These are phyloP conservation scores for Przewalskia tangutica DNA, from an alignment of 257 asterid genomes.

Conservation along the genomic window DNA sequence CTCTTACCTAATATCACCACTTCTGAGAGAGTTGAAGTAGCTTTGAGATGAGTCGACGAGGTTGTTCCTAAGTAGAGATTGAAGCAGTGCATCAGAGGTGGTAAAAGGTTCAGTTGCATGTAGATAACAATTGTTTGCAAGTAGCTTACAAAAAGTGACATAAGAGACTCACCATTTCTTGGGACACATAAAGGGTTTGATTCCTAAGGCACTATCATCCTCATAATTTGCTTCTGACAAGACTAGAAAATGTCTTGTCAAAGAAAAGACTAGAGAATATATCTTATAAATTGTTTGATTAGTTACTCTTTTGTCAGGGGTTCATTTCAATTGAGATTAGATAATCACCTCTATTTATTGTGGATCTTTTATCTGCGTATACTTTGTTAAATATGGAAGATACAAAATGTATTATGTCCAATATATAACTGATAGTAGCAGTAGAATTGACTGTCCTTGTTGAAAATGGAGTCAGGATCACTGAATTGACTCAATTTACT, in stretches of 20 bases:
- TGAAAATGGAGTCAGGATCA: neutral
- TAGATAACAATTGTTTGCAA: neutral
- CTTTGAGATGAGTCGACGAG: neutral
- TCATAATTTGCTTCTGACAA: neutral
- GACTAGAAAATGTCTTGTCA: neutral
- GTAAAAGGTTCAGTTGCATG: neutral
- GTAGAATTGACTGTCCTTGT: neutral
- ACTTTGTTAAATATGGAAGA: neutral
- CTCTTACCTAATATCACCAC: neutral
- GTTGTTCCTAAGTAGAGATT: neutral
- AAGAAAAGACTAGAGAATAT: neutral
- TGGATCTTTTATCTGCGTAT: neutral
- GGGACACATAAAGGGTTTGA: neutral
- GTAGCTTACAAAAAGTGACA: neutral
- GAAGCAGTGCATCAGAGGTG: neutral
- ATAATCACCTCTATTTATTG: neutral
- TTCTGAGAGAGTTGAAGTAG: neutral
- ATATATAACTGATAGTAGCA: neutral
- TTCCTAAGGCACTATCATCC: neutral
- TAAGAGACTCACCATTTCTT: neutral
- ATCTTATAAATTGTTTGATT: neutral
- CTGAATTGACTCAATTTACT: neutral
- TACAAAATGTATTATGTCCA: neutral
- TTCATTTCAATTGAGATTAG: neutral
- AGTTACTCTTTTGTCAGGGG: neutral